Evolutionary conservation across 169 alveolate genomes (phyloP), one percentile per base, ranked within the genome.

Genomic region (Sarcocystis neurona): DNA sequence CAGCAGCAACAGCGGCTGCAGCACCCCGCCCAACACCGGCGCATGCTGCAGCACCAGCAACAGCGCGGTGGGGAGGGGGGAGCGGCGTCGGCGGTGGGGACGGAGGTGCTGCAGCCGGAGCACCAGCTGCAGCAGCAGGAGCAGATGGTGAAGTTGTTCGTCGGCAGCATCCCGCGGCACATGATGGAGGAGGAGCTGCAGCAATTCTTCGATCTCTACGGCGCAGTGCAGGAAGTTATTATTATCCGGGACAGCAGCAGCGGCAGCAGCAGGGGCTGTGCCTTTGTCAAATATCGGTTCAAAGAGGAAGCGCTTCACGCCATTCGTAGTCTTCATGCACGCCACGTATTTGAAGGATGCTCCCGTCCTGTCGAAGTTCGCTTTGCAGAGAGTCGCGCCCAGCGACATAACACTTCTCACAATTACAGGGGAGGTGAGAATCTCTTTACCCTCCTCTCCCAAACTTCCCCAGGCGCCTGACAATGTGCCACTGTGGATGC

Each of bases 241-340:
- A 88, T 97, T 41, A 94, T 97, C 96, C 89, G 95, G 89, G 98
- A 97, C 92, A 74, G 88, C 75, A 89, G 92, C 46, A 93, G 96
- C 30, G 98, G 98, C 0, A 85, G 92, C 20, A 94, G 96, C 34
- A 94, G 92, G 91, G 98, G 98, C 70, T 97, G 98, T 89, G 97
- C 98, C 74, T 96, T 97, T 82, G 97, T 97, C 50, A 95, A 95
- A 77, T 95, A 95, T 87, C 88, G 95, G 66, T 96, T 91, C 88
- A 97, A 97, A 88, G 98, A 97, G 85, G 97, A 97, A 88, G 98
- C 97, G 5, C 92, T 97, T 30, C 94, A 92, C 89, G 98, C 98
- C 56, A 97, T 97, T 46, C 91, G 89, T 63, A 66, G 92, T 27
- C 86, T 96, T 32, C 92, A 96, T 74, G 97, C 97, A 18, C 94